Evolutionary conservation across 345 rosid species (phyloP).

Genomic region (Citrus reticulata): DNA sequence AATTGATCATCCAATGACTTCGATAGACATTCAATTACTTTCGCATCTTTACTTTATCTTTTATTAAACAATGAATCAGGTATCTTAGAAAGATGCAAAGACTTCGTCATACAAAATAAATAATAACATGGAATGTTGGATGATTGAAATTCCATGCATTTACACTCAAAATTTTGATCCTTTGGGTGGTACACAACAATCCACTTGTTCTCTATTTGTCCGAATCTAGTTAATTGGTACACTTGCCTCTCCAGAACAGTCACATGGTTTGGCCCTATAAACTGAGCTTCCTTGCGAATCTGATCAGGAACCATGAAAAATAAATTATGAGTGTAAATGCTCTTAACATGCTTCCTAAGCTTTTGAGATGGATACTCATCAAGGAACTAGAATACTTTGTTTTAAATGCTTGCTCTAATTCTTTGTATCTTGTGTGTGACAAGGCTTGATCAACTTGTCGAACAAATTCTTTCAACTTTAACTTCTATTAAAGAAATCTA

Average conservation of each 20-base stretch:
- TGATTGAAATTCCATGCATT: neutral
- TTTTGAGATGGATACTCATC: neutral
- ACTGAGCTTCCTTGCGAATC: neutral
- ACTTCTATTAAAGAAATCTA: too few species aligned
- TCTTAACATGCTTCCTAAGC: neutral
- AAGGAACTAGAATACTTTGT: neutral
- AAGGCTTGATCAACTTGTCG: neutral
- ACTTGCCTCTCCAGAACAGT: neutral
- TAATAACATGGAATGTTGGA: neutral
- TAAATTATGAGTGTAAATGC: neutral
- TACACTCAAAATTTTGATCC: neutral
- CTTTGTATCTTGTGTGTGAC: neutral
- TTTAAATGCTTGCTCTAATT: neutral
- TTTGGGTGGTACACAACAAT: neutral
- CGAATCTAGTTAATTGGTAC: neutral
- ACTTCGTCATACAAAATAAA: neutral
- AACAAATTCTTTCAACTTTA: too few species aligned
- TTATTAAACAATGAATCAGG: neutral
- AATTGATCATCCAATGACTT: neutral
- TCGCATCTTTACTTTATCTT: neutral
- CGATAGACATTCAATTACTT: fast-evolving
- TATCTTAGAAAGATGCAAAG: neutral
- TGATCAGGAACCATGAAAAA: neutral
- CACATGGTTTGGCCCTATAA: neutral
- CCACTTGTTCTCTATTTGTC: fast-evolving